phyloP scores from a whole-genome alignment of 2,329 filamentous ascomycete species.

The Rhexocercosporidium sp. region DNA sequence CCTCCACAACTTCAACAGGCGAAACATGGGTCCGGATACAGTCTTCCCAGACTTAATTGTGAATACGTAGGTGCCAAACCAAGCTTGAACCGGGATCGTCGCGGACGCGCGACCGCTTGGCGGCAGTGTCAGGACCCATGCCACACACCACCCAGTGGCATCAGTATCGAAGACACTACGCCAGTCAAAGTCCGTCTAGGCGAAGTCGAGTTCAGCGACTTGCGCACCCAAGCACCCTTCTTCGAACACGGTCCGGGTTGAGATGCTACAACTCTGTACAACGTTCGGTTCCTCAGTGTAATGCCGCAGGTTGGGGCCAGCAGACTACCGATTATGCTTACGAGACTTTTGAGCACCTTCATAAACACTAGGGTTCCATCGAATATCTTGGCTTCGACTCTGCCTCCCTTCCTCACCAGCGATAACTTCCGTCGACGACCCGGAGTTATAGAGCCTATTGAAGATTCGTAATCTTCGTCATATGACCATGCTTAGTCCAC shows the following conservation, averaged over 20 bases:
- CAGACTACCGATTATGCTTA: slow-evolving; percentile 26
- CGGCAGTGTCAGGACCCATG: slow-evolving; percentile 16
- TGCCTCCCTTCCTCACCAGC: slow-evolving; percentile 20
- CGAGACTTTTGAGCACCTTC: slow-evolving; percentile 27
- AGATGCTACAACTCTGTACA: no score
- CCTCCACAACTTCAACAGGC: no score
- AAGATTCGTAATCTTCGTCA: slow-evolving; percentile 29
- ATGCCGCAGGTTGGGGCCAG: slow-evolving; percentile 13
- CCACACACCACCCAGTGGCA: slow-evolving; percentile 14
- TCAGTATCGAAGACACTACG: slow-evolving; percentile 18
- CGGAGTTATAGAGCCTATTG: slow-evolving; percentile 28
- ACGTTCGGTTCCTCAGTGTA: no score
- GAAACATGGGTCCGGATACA: no score
- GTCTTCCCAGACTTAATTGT: no score
- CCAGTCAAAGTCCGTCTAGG: slow-evolving; percentile 19
- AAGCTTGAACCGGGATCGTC: no score
- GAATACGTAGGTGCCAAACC: no score
- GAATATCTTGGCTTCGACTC: slow-evolving; percentile 27
- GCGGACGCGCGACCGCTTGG: no score
- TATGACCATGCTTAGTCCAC: slow-evolving; percentile 23
- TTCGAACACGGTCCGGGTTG: no score
- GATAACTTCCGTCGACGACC: slow-evolving; percentile 30
- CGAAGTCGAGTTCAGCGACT: no score
- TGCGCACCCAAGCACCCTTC: no score
- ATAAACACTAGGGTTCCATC: slow-evolving; percentile 19